Evolutionary conservation across 768 basidiomycete species (phyloP).

Genomic region (Cystofilobasidium ferigula): DNA sequence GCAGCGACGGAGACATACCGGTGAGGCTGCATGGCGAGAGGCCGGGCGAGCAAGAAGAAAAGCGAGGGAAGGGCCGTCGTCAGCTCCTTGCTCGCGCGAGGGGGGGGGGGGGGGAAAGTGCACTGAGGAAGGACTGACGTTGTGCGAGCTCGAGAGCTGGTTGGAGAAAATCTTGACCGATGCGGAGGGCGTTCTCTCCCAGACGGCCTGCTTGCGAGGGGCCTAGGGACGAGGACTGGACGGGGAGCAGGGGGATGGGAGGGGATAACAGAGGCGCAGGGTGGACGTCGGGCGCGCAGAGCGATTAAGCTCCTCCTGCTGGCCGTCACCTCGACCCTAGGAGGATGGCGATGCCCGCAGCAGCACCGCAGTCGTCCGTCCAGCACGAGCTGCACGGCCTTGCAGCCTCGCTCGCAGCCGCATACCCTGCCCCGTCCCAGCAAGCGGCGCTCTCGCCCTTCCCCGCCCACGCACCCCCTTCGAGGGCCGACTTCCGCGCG

Average conservation of each 20-base stretch:
- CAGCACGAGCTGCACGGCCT: background rate
- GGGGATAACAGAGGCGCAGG: no score
- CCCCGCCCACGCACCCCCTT: background rate
- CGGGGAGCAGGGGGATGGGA: background rate
- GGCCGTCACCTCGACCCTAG: no score
- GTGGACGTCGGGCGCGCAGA: no score
- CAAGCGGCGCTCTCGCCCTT: background rate
- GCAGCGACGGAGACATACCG: background rate
- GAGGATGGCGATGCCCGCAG: no score
- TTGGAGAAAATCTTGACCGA: conserved; percentile 2
- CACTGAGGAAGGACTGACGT: background rate
- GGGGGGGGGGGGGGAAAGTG: background rate
- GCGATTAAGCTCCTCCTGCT: no score
- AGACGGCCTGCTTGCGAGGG: background rate
- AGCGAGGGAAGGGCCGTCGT: background rate
- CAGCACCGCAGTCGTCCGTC: no score
- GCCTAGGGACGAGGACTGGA: background rate
- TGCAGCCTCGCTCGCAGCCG: background rate
- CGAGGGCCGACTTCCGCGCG: background rate
- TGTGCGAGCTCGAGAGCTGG: conserved; percentile 18
- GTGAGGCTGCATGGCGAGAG: conserved; percentile 8
- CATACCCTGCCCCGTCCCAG: background rate
- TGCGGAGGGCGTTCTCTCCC: background rate
- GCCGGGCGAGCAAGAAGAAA: no score
- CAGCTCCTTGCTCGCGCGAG: background rate